Percentiles rank a stretch among this genome's conserved stretches.
Evolutionary conservation across 108 stramenopile species (phyloP).

Genomic region (Chaetoceros tenuissimus): DNA sequence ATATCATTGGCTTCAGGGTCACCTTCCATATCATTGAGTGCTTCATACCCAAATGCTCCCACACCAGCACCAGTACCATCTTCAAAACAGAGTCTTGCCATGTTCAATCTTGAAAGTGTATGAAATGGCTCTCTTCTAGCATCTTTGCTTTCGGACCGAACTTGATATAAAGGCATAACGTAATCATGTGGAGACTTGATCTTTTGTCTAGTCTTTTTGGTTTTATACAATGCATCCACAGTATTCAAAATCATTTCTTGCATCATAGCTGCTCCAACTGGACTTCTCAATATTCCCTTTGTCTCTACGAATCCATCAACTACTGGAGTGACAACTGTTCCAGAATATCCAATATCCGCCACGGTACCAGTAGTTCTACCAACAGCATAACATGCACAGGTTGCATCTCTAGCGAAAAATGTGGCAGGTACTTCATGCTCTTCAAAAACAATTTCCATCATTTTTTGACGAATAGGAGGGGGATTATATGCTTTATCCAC

Average conservation of each 20-base stretch:
- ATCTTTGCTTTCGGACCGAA: slow-evolving; percentile 22
- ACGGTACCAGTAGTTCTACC: slow-evolving; percentile 78
- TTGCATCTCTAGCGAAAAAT: slow-evolving; percentile 82
- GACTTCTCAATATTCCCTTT: slow-evolving; percentile 53
- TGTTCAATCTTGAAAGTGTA: slow-evolving; percentile 37
- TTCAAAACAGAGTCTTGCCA: slow-evolving; percentile 64
- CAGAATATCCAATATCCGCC: slow-evolving; percentile 64
- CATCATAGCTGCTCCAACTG: slow-evolving; percentile 45
- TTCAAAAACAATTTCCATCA: slow-evolving; percentile 65
- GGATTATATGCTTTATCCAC: slow-evolving; percentile 76
- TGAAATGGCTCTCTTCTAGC: slow-evolving; percentile 36
- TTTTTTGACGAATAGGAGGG: slow-evolving; percentile 65
- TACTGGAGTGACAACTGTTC: slow-evolving; percentile 77
- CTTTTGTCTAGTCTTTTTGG: slow-evolving; percentile 5
- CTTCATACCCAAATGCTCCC: slow-evolving; percentile 24
- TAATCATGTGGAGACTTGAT: slow-evolving; percentile 20
- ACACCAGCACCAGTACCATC: slow-evolving; percentile 62
- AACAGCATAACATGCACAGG: slow-evolving; percentile 72
- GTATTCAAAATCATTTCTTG: slow-evolving; percentile 44
- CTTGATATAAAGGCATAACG: slow-evolving; percentile 68
- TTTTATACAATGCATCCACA: slow-evolving; percentile 27
- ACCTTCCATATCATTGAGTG: background rate
- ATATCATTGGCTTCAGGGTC: background rate
- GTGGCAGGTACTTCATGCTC: slow-evolving; percentile 74
- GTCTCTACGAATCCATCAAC: slow-evolving; percentile 80